A percentile compares a stretch with the other conserved stretches of the same genome.
phyloP scores from a whole-genome alignment of 2,329 filamentous ascomycete genomes.

The Falciphora oryzae region DNA sequence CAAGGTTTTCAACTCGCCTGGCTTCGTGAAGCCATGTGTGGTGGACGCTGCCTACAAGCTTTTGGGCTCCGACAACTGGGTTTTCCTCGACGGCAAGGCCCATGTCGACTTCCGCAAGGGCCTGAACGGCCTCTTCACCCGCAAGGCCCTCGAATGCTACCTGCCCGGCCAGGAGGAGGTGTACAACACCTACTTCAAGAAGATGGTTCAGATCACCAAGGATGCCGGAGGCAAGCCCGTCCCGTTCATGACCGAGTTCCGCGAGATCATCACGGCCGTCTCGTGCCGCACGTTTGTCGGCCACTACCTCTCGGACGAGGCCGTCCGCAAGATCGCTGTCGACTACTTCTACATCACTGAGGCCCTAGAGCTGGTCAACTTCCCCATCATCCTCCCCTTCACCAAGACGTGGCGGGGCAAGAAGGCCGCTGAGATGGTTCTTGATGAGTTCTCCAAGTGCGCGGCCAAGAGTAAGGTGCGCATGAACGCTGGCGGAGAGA shows the following conservation, averaged over 20 bases:
- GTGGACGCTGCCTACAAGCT: constrained; percentile 94
- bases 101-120: constrained; percentile 98
- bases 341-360: constrained; percentile 97
- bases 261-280: constrained; percentile 90
- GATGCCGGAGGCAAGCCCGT: constrained; percentile 66
- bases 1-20: constrained; percentile 93
- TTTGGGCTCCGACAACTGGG: constrained; percentile 88
- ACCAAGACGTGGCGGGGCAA: constrained; percentile 98
- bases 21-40: constrained; percentile 90
- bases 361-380: constrained; percentile 94
- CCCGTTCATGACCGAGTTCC: constrained; percentile 86
- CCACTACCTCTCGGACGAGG: constrained; percentile 86
- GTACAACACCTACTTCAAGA: constrained; percentile 79
- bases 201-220: constrained; percentile 70
- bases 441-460: constrained; percentile 84
- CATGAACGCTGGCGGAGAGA: constrained; percentile 80
- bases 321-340: constrained; percentile 89
- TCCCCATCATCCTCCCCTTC: constrained; percentile 91
- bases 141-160: constrained; percentile 79
- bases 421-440: constrained; percentile 87
- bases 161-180: constrained; percentile 90
- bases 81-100: constrained; percentile 90
- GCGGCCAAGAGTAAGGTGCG: constrained; percentile 89
- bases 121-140: constrained; percentile 89
- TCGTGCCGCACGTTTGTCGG: constrained; percentile 97